Evolutionary conservation across 2,329 filamentous ascomycete genomes (phyloP), one percentile per base, ranked within the genome.

Genomic region (Microsporum audouinii): DNA sequence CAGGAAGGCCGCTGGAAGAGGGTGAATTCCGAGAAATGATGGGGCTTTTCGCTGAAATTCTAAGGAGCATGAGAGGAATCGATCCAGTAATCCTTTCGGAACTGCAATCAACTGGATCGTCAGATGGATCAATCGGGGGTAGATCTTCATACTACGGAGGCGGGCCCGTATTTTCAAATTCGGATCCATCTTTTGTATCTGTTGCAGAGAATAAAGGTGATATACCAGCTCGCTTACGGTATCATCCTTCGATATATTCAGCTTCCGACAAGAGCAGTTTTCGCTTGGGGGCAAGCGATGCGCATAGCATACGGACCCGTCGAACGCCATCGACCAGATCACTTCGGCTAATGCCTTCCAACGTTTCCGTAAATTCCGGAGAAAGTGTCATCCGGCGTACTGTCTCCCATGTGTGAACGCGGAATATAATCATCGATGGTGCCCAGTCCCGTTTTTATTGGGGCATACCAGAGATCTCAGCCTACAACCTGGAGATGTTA

Each of bases 11-110:
- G 0, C 77, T 96, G 2, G 81, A 83, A 2, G 87, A 91, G 66
- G 69, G 75, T 0, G 81, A 87, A 58, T 97, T 99, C 71, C 81
- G 88, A 41, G 76, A 81, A 27, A 77, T 96, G 34, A 96, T 96
- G 90, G 82, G 85, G 61, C 79, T 88, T 31, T 96, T 97, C 72
- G 88, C 91, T 1, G 84, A 88, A 59, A 77, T 97, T 0, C 77
- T 97, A 12, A 84, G 88, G 59, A 82, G 80, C 17, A 95, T 97
- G 88, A 81, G 78, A 33, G 79, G 82, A 0, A 75, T 89, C 2
- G 78, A 87, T 62, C 76, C 81, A 0, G 75, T 75, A 0, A 71
- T 84, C 3, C 70, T 89, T 23, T 75, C 75, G 31, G 69, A 71
- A 36, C 65, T 73, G 10, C 67, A 63, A 31, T 55, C 38, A 29